phyloP scores from a whole-genome alignment of 1,284 basidiomycete species.

The Boletus semigastroideus region DNA sequence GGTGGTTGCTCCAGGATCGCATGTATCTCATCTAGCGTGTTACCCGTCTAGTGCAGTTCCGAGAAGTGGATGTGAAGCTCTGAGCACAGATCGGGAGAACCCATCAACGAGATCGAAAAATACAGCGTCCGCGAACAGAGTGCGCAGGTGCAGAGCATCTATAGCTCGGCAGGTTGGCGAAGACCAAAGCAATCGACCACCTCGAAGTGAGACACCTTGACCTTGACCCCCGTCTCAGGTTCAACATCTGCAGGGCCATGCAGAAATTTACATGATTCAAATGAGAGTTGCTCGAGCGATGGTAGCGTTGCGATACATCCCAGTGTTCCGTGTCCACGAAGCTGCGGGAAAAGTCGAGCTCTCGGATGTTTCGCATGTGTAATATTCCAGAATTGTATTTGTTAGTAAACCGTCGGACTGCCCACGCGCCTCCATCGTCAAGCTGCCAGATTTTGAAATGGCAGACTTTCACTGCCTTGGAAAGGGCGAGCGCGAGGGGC shows the following conservation, averaged over 20 bases:
- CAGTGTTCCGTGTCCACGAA: slow-evolving; percentile 16
- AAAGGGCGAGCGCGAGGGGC: slow-evolving; percentile 18
- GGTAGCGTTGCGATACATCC: slow-evolving; percentile 9
- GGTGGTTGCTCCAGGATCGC: slow-evolving; percentile 2
- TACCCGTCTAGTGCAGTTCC: too few species aligned
- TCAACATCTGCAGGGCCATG: not conserved
- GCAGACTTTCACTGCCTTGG: slow-evolving; percentile 13
- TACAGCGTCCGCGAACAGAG: not conserved
- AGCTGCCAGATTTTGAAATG: not conserved
- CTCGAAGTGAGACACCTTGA: slow-evolving; percentile 9
- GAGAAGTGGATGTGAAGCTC: too few species aligned
- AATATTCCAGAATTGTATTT: too few species aligned
- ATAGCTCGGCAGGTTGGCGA: not conserved
- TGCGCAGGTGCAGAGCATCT: slow-evolving; percentile 3
- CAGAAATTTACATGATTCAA: slow-evolving; percentile 5
- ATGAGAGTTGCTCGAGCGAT: slow-evolving; percentile 16
- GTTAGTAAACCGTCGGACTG: not conserved
- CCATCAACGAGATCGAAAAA: not conserved
- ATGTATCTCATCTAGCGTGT: not conserved
- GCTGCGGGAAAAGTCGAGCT: slow-evolving; percentile 8
- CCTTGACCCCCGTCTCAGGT: not conserved
- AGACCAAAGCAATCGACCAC: not conserved
- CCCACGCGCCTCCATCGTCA: not conserved
- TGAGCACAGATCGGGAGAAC: too few species aligned
- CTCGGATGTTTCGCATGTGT: slow-evolving; percentile 19